Evolutionary conservation across 805 yeast species (phyloP), one percentile per base, ranked within the genome.

Genomic region (Ogataea pini): DNA sequence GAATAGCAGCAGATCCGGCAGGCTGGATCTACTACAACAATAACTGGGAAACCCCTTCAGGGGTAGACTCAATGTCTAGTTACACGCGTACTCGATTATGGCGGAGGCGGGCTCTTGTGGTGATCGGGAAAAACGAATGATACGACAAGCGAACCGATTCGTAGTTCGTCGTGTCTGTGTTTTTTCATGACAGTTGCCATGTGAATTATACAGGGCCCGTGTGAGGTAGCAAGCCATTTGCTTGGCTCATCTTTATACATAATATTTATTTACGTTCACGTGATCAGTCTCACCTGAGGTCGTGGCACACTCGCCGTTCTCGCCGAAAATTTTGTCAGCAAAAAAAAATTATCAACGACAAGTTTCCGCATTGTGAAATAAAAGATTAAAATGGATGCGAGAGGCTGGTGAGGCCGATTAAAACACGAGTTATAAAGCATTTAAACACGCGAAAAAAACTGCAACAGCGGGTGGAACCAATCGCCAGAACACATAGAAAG

Each of bases 21-120:
- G 85, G 83, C 0, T 82, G 87, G 87, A 66, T 68, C 0, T 82
- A 76, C 54, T 77, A 65, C 57, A 82, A 79, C 56, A 73, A 69
- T 46, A 68, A 68, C 31, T 82, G 87, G 87, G 66, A 63, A 6
- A 60, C 64, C 29, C 71, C 72, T 2, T 57, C 66, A 6, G 58
- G 42, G 20, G 51, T 55, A 1, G 86, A 80, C 53, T 76, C 82
- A 0, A 64, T 79, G 16, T 63, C 75, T 1, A 70, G 72, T 39
- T 80, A 71, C 55, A 82, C 86, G 0, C 61, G 87, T 37, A 62
- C 78, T 0, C 63, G 85, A 38, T 70, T 67, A 48, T 77, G 85
- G 80, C 62, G 63, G 1, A 70, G 85, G 42, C 70, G 69, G 49
- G 83, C 84, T 2, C 50, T 65, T 20, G 54, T 62, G 28, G 46